phyloP scores from a whole-genome alignment of 1,139 yeast genomes.

The Debaryomyces fabryi region DNA sequence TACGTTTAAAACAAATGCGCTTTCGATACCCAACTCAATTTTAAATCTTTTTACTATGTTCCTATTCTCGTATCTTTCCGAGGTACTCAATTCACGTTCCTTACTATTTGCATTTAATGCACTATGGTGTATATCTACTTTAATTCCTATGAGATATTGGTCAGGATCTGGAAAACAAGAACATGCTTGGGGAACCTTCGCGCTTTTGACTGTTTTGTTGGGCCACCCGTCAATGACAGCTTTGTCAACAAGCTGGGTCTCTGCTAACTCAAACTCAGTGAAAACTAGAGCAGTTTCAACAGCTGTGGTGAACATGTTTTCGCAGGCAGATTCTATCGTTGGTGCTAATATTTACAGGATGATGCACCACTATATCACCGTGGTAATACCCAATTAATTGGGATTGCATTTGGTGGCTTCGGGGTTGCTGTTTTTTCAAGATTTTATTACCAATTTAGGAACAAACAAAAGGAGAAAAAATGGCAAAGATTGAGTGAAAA shows the following conservation, averaged over 20 bases:
- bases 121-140: conserved; percentile 38
- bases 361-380: conserved; percentile 58
- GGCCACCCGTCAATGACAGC: conserved; percentile 38
- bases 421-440: conserved; percentile 17
- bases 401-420: conserved; percentile 9
- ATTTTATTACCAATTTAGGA: conserved; percentile 47
- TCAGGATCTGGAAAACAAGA: conserved; percentile 40
- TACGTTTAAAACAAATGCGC: conserved; percentile 55
- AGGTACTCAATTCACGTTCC: conserved; percentile 39
- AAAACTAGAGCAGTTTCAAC: conserved; percentile 59
- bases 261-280: conserved; percentile 59
- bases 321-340: conserved; percentile 54
- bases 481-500: conserved; percentile 55
- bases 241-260: conserved; percentile 56
- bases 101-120: conserved; percentile 33
- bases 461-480: conserved; percentile 36
- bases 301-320: conserved; percentile 59
- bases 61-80: conserved; percentile 41
- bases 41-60: conserved; percentile 43
- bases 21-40: conserved; percentile 49
- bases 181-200: conserved; percentile 56
- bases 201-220: conserved; percentile 45
- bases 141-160: conserved; percentile 55
- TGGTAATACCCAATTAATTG: conserved; percentile 43
- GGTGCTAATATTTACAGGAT: conserved; percentile 57